phyloP scores from a whole-genome alignment of 257 asterid genomes.

The Vinca minor region DNA sequence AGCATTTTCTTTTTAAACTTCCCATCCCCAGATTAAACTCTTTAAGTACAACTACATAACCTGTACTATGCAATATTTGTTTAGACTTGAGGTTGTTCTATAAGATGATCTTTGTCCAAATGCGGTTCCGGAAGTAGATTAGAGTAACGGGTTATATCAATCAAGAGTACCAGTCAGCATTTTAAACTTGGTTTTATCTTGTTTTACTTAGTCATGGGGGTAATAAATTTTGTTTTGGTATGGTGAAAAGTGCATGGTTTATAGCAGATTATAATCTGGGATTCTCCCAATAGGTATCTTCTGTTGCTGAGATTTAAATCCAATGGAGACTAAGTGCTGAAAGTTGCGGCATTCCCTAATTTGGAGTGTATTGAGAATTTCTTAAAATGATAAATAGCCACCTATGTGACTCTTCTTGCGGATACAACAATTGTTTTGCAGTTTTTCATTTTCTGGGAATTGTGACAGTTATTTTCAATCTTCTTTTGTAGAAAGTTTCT shows the following conservation, averaged over 20 bases:
- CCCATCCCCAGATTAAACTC: conserved; percentile 3
- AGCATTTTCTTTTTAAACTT: conserved; percentile 9
- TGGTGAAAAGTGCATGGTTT: not conserved
- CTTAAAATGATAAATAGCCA: not conserved
- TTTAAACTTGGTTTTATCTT: not conserved
- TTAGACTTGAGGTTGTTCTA: conserved; percentile 2
- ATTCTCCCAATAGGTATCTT: not conserved
- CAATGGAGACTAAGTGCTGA: too few relatives aligned
- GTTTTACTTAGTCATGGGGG: not conserved
- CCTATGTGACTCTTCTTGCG: not conserved
- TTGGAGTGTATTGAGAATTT: not conserved
- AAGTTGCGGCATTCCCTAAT: not conserved
- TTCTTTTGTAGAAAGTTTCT: conserved; percentile 61
- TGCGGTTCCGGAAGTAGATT: not conserved
- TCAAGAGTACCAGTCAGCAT: not conserved
- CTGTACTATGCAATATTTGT: not conserved
- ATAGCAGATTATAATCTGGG: not conserved
- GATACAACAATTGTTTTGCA: not conserved
- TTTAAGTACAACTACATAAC: not conserved
- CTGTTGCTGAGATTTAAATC: conserved; percentile 4
- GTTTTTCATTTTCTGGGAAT: not conserved
- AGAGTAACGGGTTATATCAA: not conserved
- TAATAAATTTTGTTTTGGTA: not conserved
- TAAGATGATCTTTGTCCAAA: not conserved
- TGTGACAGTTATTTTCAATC: conserved; percentile 3